These are phyloP conservation scores for Solanum acaule DNA, from an alignment of 257 asterid species.

Conservation along the genomic window DNA sequence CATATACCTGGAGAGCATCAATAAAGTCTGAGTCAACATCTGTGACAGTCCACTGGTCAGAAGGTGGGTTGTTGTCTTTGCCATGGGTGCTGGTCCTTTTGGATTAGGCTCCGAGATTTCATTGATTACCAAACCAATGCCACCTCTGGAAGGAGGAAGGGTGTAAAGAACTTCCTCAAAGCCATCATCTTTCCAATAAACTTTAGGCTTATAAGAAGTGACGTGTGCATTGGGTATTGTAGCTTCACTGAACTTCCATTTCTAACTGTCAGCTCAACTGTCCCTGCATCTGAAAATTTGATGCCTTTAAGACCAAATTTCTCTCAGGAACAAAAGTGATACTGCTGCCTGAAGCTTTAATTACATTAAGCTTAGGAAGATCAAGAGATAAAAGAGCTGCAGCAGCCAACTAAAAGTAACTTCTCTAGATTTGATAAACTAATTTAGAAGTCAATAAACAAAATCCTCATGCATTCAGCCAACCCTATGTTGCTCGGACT, in stretches of 20 bases:
- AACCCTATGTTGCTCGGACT: not conserved
- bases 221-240: conserved; percentile 51
- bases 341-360: conserved; percentile 17
- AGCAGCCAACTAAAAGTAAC: conserved; percentile 10
- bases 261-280: conserved; percentile 51
- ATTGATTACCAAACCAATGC: conserved; percentile 53
- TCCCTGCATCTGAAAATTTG: conserved; percentile 33
- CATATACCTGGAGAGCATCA: conserved; percentile 58
- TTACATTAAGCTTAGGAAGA: conserved; percentile 20
- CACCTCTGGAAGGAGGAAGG: conserved; percentile 41
- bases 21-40: conserved; percentile 77
- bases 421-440: not conserved
- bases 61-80: not conserved
- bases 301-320: conserved; percentile 63
- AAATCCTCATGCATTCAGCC: not conserved
- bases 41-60: conserved; percentile 47
- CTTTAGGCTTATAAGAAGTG: conserved; percentile 68
- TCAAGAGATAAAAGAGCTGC: conserved; percentile 46
- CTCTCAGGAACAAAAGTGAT: conserved; percentile 17
- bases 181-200: conserved; percentile 81
- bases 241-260: conserved; percentile 75
- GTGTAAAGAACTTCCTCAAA: conserved; percentile 63
- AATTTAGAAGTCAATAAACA: not conserved
- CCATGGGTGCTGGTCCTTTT: not conserved
- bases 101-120: conserved; percentile 16